Conservation (phyloP, 2,329 filamentous ascomycete species). For the Pestalotiopsis sp. region DNA sequence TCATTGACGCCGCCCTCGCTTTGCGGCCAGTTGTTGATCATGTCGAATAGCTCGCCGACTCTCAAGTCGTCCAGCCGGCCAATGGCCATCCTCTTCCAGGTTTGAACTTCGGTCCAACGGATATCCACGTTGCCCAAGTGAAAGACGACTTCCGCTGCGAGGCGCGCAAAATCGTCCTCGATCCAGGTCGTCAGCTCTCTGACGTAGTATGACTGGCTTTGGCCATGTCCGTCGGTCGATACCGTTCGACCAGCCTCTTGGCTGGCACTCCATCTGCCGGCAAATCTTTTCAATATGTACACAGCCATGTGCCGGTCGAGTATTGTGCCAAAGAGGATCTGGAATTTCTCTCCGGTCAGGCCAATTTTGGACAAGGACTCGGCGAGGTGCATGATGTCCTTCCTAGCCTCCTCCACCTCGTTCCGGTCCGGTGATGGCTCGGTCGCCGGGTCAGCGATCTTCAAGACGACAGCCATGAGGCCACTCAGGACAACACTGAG, state of each 20-base stretch:
- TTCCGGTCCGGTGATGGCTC: constrained; percentile 8
- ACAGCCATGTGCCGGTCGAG: constrained; percentile 66
- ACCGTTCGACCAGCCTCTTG: constrained; percentile 22
- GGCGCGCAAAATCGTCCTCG: constrained; percentile 63
- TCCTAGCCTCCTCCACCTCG: constrained; percentile 39
- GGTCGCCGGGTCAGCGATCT: constrained; percentile 26
- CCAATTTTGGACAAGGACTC: constrained; percentile 64
- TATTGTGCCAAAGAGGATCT: constrained; percentile 70
- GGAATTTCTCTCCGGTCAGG: constrained; percentile 67
- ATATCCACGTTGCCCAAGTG: constrained; percentile 43
- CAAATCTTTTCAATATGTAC: constrained; percentile 62
- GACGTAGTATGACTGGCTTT: constrained; percentile 54
- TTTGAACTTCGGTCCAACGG: constrained; percentile 58
- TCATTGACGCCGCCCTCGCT: constrained; percentile 74
- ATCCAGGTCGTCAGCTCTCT: constrained; percentile 66
- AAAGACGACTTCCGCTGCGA: constrained; percentile 62
- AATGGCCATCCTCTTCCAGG: constrained; percentile 71
- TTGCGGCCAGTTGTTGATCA: constrained; percentile 72
- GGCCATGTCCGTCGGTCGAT: constrained; percentile 26
- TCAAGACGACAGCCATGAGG: constrained; percentile 52
- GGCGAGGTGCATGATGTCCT: constrained; percentile 56
- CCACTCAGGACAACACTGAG: constrained; percentile 55
- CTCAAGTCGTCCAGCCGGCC: constrained; percentile 68
- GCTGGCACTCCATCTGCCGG: constrained; percentile 59
- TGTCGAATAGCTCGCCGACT: constrained; percentile 75